Conservation (phyloP, 148 eudicot species). For the Salicornia ramosissima region DNA sequence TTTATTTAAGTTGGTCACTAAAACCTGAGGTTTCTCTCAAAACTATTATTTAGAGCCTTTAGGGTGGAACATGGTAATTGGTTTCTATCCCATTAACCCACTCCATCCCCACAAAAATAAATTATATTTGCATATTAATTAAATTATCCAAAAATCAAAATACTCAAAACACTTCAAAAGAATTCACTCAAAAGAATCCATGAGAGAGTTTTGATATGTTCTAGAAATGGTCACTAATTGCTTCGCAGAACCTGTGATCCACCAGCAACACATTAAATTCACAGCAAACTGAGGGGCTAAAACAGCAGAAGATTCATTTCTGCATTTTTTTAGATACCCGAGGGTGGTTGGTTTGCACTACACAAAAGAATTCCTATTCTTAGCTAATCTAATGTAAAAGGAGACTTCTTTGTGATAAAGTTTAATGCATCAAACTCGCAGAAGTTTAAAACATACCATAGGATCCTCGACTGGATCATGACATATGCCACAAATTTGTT, state of each 20-base stretch:
- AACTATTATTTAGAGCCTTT: too few species aligned
- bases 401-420: conserved; percentile 5
- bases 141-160: too few species aligned
- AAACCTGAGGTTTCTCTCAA: too few species aligned
- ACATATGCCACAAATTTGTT: conserved; percentile 69
- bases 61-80: too few species aligned
- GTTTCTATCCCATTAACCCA: too few species aligned
- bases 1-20: too few species aligned
- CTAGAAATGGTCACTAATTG: too few species aligned
- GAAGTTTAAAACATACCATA: conserved; percentile 42
- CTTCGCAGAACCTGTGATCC: neutral
- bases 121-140: too few species aligned
- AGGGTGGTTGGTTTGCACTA: neutral
- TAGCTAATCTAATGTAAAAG: neutral
- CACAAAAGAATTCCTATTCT: neutral
- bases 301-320: neutral
- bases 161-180: too few species aligned
- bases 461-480: conserved; percentile 77
- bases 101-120: too few species aligned
- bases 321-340: neutral
- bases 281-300: neutral
- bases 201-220: too few species aligned
- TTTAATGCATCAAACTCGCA: neutral
- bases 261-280: neutral
- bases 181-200: too few species aligned